Percentiles rank a stretch among this genome's conserved stretches.
These are phyloP conservation scores for Penicillium carneum DNA, from an alignment of 2,329 filamentous ascomycete genomes.

Conservation along the genomic window DNA sequence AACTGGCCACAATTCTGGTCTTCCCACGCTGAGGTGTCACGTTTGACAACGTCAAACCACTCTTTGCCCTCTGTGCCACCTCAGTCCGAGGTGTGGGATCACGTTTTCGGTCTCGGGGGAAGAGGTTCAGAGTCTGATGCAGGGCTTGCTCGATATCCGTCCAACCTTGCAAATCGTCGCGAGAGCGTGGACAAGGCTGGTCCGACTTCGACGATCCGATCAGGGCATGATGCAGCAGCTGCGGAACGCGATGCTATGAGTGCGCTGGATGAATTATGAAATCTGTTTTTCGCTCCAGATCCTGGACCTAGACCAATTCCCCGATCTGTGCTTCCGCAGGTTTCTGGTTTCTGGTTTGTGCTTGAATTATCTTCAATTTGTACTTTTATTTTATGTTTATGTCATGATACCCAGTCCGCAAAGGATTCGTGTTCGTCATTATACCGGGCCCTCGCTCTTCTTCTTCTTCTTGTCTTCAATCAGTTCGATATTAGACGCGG, in stretches of 20 bases:
- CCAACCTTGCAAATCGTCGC: constrained; percentile 33
- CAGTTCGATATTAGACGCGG: constrained; percentile 92
- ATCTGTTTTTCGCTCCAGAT: background rate
- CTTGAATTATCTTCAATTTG: constrained; percentile 24
- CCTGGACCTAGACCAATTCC: background rate
- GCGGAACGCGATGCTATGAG: constrained; percentile 37
- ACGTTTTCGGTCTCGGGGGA: background rate
- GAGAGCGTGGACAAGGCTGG: constrained; percentile 20
- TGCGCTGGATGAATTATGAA: constrained; percentile 44
- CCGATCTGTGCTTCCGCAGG: background rate
- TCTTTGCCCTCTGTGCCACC: constrained; percentile 21
- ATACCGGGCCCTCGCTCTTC: constrained; percentile 44
- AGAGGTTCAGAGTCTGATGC: constrained; percentile 1
- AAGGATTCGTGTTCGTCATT: constrained; percentile 29
- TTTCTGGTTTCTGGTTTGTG: constrained; percentile 12
- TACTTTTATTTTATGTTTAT: constrained; percentile 29
- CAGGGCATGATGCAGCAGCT: constrained; percentile 16
- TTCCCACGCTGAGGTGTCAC: constrained; percentile 10
- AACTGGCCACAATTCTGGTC: constrained; percentile 31
- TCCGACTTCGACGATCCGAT: constrained; percentile 12
- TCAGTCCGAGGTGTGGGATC: constrained; percentile 18
- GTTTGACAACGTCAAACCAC: constrained; percentile 26
- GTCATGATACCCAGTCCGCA: constrained; percentile 38
- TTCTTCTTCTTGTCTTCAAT: constrained; percentile 98
- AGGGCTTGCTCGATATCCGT: constrained; percentile 28